Evolutionary conservation across 495 filamentous ascomycete genomes (phyloP).

Genomic region (Apiosordaria backusii): DNA sequence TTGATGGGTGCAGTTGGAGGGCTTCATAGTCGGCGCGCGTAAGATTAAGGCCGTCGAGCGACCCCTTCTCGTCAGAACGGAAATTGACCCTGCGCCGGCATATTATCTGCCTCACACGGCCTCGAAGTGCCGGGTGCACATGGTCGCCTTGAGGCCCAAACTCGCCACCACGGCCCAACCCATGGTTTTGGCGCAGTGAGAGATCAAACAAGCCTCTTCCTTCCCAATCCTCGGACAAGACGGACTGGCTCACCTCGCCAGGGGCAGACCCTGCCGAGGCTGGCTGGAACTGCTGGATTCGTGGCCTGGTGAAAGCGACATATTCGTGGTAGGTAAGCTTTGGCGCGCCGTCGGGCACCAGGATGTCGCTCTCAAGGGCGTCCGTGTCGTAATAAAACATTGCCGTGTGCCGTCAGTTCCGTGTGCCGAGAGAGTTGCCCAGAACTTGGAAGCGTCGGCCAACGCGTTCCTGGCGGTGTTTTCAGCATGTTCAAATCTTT

Average conservation of each 20-base stretch:
- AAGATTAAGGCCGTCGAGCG: constrained; percentile 31
- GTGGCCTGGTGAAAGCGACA: constrained; percentile 26
- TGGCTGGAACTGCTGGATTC: constrained; percentile 7
- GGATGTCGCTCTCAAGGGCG: constrained; percentile 2
- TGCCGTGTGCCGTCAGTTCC: not conserved
- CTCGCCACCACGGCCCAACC: constrained; percentile 30
- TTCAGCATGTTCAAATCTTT: not conserved
- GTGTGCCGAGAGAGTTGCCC: not conserved
- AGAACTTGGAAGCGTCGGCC: not conserved
- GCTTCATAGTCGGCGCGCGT: constrained; percentile 30
- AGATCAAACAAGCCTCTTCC: constrained; percentile 28
- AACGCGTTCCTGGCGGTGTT: not conserved
- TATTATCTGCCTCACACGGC: constrained; percentile 29
- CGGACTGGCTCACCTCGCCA: constrained; percentile 17
- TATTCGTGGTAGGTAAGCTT: constrained; percentile 30
- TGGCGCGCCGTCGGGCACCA: constrained; percentile 3
- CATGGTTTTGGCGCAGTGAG: constrained; percentile 27
- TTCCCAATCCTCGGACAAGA: constrained; percentile 30
- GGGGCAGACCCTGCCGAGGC: constrained; percentile 23
- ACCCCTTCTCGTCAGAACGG: constrained; percentile 21
- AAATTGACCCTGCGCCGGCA: constrained; percentile 4
- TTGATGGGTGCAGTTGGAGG: constrained; percentile 31
- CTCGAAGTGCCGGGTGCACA: constrained; percentile 25
- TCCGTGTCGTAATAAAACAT: constrained; percentile 11
- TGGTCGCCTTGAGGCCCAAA: constrained; percentile 22